phyloP scores from a whole-genome alignment of 441 rosid species.

The Adansonia grandidieri region DNA sequence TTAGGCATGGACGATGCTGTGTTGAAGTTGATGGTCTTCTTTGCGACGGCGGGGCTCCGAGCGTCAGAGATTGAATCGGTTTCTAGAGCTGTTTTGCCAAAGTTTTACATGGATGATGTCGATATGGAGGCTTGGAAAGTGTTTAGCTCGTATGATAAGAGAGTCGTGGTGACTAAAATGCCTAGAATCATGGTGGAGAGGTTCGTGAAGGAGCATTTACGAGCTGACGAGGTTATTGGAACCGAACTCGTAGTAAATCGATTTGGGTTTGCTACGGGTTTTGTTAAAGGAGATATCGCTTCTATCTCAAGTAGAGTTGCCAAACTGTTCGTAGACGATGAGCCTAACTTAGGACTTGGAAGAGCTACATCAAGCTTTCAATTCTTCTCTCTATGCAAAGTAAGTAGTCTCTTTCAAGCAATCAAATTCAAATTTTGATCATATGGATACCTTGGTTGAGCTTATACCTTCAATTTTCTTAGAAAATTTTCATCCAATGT shows the following conservation, averaged over 20 bases:
- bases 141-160: slow-evolving; percentile 53
- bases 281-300: slow-evolving; percentile 38
- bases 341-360: slow-evolving; percentile 60
- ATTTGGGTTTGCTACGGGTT: slow-evolving; percentile 70
- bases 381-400: slow-evolving; percentile 65
- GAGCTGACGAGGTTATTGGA: slow-evolving; percentile 79
- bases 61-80: slow-evolving; percentile 71
- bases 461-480: too few species aligned
- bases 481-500: too few species aligned
- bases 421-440: too few species aligned
- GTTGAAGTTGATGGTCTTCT: slow-evolving; percentile 66
- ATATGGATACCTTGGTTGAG: too few species aligned
- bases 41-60: slow-evolving; percentile 58
- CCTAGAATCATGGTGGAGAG: slow-evolving; percentile 79
- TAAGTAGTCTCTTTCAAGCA: too few species aligned
- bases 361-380: slow-evolving; percentile 33
- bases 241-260: slow-evolving; percentile 61
- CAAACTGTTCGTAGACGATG: slow-evolving; percentile 47
- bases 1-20: slow-evolving; percentile 49
- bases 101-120: slow-evolving; percentile 77
- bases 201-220: slow-evolving; percentile 71
- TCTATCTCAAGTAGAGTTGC: slow-evolving; percentile 39
- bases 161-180: slow-evolving; percentile 69
- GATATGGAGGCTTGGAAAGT: slow-evolving; percentile 72
- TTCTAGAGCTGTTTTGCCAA: slow-evolving; percentile 87